Evolutionary conservation across 2,329 filamentous ascomycete species (phyloP).

Genomic region (Chaetomium olivaceum): DNA sequence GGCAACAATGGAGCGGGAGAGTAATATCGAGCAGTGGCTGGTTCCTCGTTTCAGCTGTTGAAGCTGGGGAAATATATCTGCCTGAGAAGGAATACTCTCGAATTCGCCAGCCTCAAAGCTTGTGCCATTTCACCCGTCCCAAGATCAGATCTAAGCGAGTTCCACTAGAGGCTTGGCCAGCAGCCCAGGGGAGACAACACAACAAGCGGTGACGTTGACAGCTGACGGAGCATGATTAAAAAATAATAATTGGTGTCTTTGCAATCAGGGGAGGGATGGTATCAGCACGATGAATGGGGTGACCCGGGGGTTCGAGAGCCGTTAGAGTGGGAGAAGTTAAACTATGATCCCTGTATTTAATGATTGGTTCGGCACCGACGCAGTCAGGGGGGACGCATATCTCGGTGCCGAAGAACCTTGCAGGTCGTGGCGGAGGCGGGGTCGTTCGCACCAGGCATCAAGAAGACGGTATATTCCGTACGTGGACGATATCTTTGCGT

Average conservation of each 20-base stretch:
- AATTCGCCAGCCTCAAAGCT: not conserved
- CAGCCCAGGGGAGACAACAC: not conserved
- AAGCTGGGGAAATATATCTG: constrained; percentile 8
- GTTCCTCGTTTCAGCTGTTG: constrained; percentile 2
- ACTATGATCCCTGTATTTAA: not conserved
- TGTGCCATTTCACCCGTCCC: not conserved
- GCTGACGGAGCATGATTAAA: constrained; percentile 6
- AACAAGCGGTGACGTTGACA: not conserved
- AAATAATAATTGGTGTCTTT: not conserved
- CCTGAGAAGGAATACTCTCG: not conserved
- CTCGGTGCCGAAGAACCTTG: constrained; percentile 8
- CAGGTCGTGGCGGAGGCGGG: not conserved
- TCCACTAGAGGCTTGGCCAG: not conserved
- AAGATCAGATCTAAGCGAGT: not conserved
- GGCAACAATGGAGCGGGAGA: not conserved
- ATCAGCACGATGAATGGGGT: not conserved
- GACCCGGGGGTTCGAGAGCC: not conserved
- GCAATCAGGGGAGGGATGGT: not conserved
- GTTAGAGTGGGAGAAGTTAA: not conserved
- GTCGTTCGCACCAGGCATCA: not conserved
- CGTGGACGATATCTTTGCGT: too few species aligned
- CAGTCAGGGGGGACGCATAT: constrained; percentile 1
- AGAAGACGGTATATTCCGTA: not conserved
- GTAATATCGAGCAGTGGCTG: not conserved
- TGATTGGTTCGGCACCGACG: constrained; percentile 1